Percentiles rank a stretch among this genome's conserved stretches.
phyloP scores from a whole-genome alignment of 176 grass and related monocot species.

The Panicum miliaceum region DNA sequence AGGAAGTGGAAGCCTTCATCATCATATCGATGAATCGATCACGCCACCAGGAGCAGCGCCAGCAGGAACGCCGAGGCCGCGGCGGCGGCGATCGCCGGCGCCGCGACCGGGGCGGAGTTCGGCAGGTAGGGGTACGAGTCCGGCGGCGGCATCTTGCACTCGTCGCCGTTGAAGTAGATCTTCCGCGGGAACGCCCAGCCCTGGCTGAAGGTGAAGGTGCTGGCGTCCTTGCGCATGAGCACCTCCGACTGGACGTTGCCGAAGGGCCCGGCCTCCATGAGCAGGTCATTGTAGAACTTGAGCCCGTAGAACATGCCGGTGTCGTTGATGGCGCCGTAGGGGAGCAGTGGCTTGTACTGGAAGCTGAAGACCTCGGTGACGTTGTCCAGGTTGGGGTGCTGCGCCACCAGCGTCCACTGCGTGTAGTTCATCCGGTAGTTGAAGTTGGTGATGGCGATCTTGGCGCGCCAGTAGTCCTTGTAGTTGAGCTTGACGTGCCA shows the following conservation, averaged over 20 bases:
- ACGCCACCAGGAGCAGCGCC: constrained; percentile 37
- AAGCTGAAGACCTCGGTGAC: constrained; percentile 91
- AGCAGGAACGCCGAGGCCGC: constrained; percentile 27
- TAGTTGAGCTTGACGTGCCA: constrained; percentile 99
- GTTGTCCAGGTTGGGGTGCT: constrained; percentile 89
- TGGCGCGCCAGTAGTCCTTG: constrained; percentile 94
- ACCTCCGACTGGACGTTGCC: constrained; percentile 91
- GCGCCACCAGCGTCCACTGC: constrained; percentile 84
- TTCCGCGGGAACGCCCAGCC: constrained; percentile 93
- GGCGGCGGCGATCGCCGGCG: background rate
- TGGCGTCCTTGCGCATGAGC: constrained; percentile 75
- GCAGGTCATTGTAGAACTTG: constrained; percentile 89
- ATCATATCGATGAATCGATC: background rate
- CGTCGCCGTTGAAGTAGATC: constrained; percentile 95
- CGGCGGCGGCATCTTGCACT: constrained; percentile 78
- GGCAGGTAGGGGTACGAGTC: constrained; percentile 87
- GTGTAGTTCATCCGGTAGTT: constrained; percentile 97
- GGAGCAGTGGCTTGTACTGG: constrained; percentile 76
- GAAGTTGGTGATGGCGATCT: constrained; percentile 90
- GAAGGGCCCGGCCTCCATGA: constrained; percentile 85
- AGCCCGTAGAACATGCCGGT: constrained; percentile 92
- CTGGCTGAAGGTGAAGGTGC: constrained; percentile 82
- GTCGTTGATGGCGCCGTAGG: constrained; percentile 76
- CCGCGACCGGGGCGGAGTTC: constrained; percentile 37
- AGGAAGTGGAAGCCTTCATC: background rate